Evolutionary conservation across 139 green algal species (phyloP).

Genomic region (Coccomyxa sp.): DNA sequence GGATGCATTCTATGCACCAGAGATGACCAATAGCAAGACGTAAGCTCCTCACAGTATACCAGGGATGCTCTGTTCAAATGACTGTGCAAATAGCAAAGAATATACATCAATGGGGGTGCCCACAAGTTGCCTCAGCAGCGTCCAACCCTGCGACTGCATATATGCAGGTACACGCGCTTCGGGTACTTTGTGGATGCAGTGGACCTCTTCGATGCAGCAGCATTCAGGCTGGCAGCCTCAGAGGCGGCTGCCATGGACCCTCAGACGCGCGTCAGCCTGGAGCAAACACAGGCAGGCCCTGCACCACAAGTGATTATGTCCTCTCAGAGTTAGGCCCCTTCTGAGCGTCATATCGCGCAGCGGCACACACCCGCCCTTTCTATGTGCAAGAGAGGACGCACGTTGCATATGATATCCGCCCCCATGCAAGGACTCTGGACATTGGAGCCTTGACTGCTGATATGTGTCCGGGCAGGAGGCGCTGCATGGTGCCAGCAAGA

Average conservation of each 20-base stretch:
- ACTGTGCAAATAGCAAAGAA: not conserved
- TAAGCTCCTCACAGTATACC: not conserved
- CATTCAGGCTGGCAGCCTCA: constrained; percentile 45
- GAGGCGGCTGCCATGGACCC: constrained; percentile 63
- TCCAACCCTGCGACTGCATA: not conserved
- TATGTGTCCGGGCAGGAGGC: not conserved
- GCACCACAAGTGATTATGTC: too few relatives aligned
- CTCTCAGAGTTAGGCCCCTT: too few relatives aligned
- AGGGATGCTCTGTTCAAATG: not conserved
- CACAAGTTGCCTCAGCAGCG: not conserved
- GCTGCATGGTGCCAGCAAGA: not conserved
- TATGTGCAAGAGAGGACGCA: too few relatives aligned
- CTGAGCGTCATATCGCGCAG: too few relatives aligned
- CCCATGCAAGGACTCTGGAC: too few relatives aligned
- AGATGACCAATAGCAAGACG: not conserved
- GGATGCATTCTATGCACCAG: constrained; percentile 18
- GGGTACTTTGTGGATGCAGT: constrained; percentile 48
- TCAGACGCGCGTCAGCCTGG: constrained; percentile 28
- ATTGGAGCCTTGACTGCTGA: too few relatives aligned
- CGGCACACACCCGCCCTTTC: too few relatives aligned
- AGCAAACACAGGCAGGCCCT: not conserved
- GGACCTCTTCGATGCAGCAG: constrained; percentile 54
- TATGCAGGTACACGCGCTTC: constrained; percentile 34
- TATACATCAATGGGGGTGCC: not conserved
- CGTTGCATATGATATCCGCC: too few relatives aligned